These are phyloP conservation scores for Hanseniaspora lindneri DNA, from an alignment of 805 yeast genomes.

Conservation along the genomic window DNA sequence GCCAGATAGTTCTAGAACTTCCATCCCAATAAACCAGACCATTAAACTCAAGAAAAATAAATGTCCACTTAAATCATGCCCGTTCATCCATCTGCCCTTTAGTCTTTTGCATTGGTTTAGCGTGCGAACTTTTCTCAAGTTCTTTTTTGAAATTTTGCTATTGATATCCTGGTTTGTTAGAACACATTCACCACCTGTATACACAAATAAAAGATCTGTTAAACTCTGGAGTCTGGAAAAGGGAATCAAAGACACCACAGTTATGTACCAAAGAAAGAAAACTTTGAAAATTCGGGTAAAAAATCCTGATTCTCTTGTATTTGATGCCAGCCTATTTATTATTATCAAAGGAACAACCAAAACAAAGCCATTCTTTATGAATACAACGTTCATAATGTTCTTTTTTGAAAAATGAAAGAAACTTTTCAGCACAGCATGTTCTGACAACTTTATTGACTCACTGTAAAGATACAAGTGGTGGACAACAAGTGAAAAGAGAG, in stretches of 20 bases:
- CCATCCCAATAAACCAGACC: conserved; percentile 21
- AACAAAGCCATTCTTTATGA: conserved; percentile 86
- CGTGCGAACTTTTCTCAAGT: neutral
- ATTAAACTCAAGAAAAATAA: conserved; percentile 49
- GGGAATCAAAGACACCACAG: conserved; percentile 47
- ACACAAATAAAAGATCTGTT: conserved; percentile 72
- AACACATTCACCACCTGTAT: conserved; percentile 72
- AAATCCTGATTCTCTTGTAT: neutral
- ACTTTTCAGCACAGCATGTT: neutral
- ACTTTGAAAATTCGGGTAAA: conserved; percentile 16
- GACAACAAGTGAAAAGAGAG: conserved; percentile 1
- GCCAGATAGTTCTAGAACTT: conserved; percentile 6
- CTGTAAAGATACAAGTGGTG: conserved; percentile 2
- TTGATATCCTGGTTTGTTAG: conserved; percentile 17
- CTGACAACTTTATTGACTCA: neutral
- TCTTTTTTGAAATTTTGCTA: neutral
- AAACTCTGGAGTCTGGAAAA: conserved; percentile 60
- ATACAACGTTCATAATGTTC: conserved; percentile 44
- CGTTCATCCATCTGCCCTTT: conserved; percentile 68
- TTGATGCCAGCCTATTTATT: conserved; percentile 20
- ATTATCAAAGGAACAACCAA: conserved; percentile 40
- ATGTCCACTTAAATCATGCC: conserved; percentile 96
- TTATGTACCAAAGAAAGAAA: conserved; percentile 63
- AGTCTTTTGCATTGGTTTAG: conserved; percentile 36
- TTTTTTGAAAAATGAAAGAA: conserved; percentile 11